These are phyloP conservation scores for Magnaporthiopsis incrustans DNA, from an alignment of 2,329 filamentous ascomycete species.

Conservation along the genomic window DNA sequence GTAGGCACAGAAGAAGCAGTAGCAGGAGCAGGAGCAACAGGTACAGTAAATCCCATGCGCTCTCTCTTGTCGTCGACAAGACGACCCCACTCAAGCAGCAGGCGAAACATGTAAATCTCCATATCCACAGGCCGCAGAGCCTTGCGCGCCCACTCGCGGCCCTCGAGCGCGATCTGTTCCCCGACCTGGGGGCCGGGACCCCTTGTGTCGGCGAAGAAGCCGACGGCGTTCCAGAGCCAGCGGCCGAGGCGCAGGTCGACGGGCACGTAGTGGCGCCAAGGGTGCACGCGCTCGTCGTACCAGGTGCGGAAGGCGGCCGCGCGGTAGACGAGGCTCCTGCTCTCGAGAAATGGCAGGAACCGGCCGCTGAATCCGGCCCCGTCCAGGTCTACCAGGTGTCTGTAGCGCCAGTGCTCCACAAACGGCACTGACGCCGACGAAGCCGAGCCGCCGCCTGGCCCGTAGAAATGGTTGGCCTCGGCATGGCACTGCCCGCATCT, in stretches of 20 bases:
- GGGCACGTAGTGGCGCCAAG: slow-evolving; percentile 58
- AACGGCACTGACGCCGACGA: slow-evolving; percentile 20
- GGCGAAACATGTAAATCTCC: slow-evolving; percentile 47
- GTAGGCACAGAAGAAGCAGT: too few relatives aligned
- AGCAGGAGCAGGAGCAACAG: not conserved
- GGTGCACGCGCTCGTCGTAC: slow-evolving; percentile 52
- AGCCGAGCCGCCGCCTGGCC: slow-evolving; percentile 1
- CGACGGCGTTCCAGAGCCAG: slow-evolving; percentile 15
- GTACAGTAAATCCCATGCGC: slow-evolving; percentile 21
- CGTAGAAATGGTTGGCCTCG: slow-evolving; percentile 25
- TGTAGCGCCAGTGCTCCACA: slow-evolving; percentile 32
- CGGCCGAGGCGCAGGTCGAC: slow-evolving; percentile 36
- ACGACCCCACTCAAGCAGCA: slow-evolving; percentile 41
- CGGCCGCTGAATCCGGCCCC: slow-evolving; percentile 43
- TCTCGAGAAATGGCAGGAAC: slow-evolving; percentile 42
- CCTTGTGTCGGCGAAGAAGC: slow-evolving; percentile 19
- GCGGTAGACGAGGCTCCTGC: slow-evolving; percentile 46
- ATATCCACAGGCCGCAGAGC: slow-evolving; percentile 50
- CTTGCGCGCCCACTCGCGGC: slow-evolving; percentile 45
- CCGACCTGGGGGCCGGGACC: slow-evolving; percentile 24
- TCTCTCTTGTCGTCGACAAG: slow-evolving; percentile 31
- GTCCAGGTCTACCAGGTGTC: slow-evolving; percentile 53
- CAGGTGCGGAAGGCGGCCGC: slow-evolving; percentile 55
- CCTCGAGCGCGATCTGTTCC: slow-evolving; percentile 41
- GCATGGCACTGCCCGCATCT: slow-evolving; percentile 27